Base-by-base conservation (phyloP, 2,329 filamentous ascomycete species). In the Periglandula ipomoeae region DNA sequence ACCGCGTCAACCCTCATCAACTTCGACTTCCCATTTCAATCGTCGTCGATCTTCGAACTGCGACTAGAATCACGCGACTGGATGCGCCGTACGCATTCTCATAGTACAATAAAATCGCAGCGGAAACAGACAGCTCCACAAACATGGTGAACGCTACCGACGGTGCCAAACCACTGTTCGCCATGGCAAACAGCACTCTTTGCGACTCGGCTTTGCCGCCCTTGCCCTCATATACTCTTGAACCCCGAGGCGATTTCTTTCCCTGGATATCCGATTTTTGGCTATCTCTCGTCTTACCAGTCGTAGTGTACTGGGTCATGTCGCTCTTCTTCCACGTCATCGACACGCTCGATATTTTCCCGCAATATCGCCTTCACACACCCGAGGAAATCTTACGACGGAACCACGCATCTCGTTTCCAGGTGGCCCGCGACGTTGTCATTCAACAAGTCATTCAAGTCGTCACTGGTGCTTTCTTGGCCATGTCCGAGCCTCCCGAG, bases 361-460 rank as follows among this genome's bases (percentile, higher is more conserved):
- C 90, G 17, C 81, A 94, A 60, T 96, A 97, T 70, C 85, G 93
- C 54, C 76, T 98, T 38, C 93, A 98, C 70, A 97, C 93, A 0
- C 93, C 93, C 13, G 89, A 89, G 46, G 91, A 97, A 68, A 85
- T 97, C 54, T 65, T 83, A 32, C 87, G 88, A 66, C 81, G 90
- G 59, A 96, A 96, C 68, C 88, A 88, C 61, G 91, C 89, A 47
- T 80, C 86, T 42, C 81, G 89, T 53, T 87, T 79, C 70, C 85
- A 96, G 60, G 89, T 95, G 3, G 81, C 91, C 54, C 84, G 87
- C 65, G 91, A 97, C 72, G 91, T 97, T 57, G 70, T 97, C 48
- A 64, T 97, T 50, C 91, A 98, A 69, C 93, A 98, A 64, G 65
- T 91, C 52, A 87, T 98, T 44, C 93, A 98, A 71, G 85, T 88